These are phyloP conservation scores for Phytophthora brassicae DNA, from an alignment of 352 stramenopile genomes.

Conservation along the genomic window DNA sequence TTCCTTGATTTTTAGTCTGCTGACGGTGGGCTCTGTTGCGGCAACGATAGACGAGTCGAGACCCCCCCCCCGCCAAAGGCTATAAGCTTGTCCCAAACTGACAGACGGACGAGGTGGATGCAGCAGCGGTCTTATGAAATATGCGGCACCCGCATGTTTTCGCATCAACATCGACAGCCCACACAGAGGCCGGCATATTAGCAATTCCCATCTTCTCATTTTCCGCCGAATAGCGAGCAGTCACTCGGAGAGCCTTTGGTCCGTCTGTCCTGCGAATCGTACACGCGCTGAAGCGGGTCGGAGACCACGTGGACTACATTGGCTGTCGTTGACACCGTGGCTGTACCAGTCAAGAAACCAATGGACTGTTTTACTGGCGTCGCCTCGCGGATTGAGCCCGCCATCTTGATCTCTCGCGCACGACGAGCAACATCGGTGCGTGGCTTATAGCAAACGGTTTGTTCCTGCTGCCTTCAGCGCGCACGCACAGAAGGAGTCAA, in stretches of 20 bases:
- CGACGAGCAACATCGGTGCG: neutral
- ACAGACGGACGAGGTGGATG: constrained; percentile 3
- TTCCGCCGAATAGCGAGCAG: neutral
- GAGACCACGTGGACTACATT: neutral
- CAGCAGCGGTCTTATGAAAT: neutral
- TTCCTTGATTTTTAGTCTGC: neutral
- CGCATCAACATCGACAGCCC: neutral
- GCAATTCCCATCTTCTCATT: neutral
- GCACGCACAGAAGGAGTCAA: constrained; percentile 8
- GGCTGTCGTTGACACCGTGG: neutral
- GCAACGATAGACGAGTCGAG: neutral
- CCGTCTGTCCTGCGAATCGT: neutral
- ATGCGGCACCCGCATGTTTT: constrained; percentile 2
- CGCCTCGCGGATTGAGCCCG: neutral
- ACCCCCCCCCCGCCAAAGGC: neutral
- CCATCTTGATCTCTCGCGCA: constrained; percentile 1
- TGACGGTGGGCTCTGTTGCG: constrained; percentile 1
- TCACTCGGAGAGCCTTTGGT: constrained; percentile 3
- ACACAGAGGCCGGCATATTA: neutral
- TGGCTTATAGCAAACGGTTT: neutral
- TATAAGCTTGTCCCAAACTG: neutral
- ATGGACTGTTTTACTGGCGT: neutral
- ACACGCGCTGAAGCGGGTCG: neutral
- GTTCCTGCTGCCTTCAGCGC: neutral
- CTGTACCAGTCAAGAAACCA: neutral